These are phyloP conservation scores for Rutidosis leptorrhynchoides DNA, from an alignment of 129 eudicot species.

Conservation along the genomic window DNA sequence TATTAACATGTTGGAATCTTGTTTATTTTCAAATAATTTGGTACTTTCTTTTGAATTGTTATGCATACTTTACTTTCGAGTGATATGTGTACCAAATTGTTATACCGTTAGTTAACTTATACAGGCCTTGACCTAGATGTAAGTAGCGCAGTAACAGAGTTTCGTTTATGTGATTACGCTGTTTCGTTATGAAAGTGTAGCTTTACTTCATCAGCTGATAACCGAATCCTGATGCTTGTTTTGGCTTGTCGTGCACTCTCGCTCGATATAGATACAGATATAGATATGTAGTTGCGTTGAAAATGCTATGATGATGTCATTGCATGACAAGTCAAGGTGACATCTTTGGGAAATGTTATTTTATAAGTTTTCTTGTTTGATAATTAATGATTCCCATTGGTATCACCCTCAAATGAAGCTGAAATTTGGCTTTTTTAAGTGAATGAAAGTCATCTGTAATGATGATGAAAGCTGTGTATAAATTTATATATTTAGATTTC, in stretches of 20 bases:
- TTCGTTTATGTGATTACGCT: constrained; percentile 6
- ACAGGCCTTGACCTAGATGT: constrained; percentile 13
- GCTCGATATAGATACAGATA: constrained; percentile 10
- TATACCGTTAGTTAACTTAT: constrained; percentile 5
- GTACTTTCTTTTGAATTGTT: not conserved
- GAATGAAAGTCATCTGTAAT: constrained; percentile 15
- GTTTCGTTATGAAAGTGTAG: constrained; percentile 9
- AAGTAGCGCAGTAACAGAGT: constrained; percentile 1
- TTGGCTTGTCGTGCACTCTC: constrained; percentile 14
- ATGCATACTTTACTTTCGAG: constrained; percentile 6
- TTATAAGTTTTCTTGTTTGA: constrained; percentile 1
- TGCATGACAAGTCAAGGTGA: constrained; percentile 14
- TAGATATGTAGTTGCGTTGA: constrained; percentile 17
- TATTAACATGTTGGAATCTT: not conserved
- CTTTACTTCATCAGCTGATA: constrained; percentile 6
- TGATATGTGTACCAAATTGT: constrained; percentile 1
- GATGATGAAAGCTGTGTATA: constrained; percentile 8
- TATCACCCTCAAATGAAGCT: constrained; percentile 12
- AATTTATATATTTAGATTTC: not conserved
- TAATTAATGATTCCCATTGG: constrained; percentile 2
- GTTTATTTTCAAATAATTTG: constrained; percentile 8
- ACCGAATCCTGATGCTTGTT: not conserved
- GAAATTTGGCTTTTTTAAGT: constrained; percentile 4
- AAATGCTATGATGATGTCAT: constrained; percentile 26
- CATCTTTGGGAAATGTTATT: not conserved